Base-by-base conservation (phyloP, 257 asterid genomes). In the Scutellaria galericulata region DNA sequence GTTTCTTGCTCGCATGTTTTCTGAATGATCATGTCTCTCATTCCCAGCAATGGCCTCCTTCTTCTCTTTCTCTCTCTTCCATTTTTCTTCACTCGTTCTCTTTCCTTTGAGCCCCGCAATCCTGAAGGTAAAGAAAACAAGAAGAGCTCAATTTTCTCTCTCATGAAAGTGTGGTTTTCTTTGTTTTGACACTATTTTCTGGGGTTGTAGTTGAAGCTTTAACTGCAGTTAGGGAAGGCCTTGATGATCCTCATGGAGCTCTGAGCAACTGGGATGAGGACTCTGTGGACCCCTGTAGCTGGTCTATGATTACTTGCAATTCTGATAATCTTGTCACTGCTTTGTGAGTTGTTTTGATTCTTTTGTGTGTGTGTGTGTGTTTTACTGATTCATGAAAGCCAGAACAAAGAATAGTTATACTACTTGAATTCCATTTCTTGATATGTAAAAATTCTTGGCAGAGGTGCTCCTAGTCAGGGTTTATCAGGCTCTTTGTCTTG, bases 391-490 rank as follows among this genome's bases (percentile, higher is more conserved):
- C 18, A 18, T 18, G 18, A 18, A 18, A 18, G 18, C 18, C 18
- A 18, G 5, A 58, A 35, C 53, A 50, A 14, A 54, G 3, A 39
- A 39, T 14, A 37, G 48, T n/a, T 27, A 7, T 24, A n/a, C 1
- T 14, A 37, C 37, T 20, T 60, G 22, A n/a, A 40, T 72, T 20
- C 72, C 4, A 61, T 75, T 66, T 72, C 20, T 74, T 42, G 76
- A 63, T 65, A 46, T 53, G 14, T 68, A 7, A 51, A 31, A 46
- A 47, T 71, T 45, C 5, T 69, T 12, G 54, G 66, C 91, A 94
- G 99, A 15, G 97, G 94, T 80, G 98, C 95, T 77, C 99, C 99
- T 55, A 87, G 99, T 65, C 98, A 95, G 79, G 98, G 95, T 64
- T 80, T 95, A 84, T 91, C 97, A 55, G 99, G 99, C 73, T 78